Evolutionary conservation across 805 yeast species (phyloP), one percentile per base, ranked within the genome.

Genomic region (Nadsonia fulvescens): DNA sequence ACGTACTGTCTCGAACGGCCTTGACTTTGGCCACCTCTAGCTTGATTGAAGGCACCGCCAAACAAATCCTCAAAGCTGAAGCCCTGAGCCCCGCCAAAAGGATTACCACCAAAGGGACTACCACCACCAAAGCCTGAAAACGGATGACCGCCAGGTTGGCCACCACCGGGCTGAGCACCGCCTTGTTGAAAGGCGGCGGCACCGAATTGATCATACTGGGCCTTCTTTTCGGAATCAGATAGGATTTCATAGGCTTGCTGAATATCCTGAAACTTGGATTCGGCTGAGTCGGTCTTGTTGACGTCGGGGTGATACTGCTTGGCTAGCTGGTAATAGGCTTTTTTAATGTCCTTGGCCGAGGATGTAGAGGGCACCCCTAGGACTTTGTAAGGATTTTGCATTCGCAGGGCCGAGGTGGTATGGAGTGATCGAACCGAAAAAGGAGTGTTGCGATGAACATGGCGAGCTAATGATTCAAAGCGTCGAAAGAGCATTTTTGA

Each of bases 291-390:
- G 36, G 78, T 94, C 51, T 86, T 89, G 51, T 86, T 89, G 23
- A 89, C 78, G 55, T 89, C 99, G 0, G 99, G 99, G 51, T 89
- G 99, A 50, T 59, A 82, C 48, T 86, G 66, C 51, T 89, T 89
- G 9, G 95, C 98, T 36, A 89, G 57, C 43, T 81, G 74, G 48
- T 82, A 82, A 54, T 89, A 89, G 2, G 93, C 86, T 51, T 83
- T 83, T 51, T 89, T 89, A 53, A 89, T 89, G 12, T 82, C 91
- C n/a, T 78, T 63, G 5, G 72, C 55, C 8, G 72, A 61, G 0
- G 98, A 89, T 27, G 46, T 47, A 34, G 64, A 66, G 14, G 63
- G 66, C 15, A 89, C 78, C 4, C 96, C 96, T 22, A 89, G 55
- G 0, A 70, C 66, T 34, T 68, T 60, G 51, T 89, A 89, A 1